phyloP scores from a whole-genome alignment of 495 filamentous ascomycete species.

The Aspergillus bridgeri region DNA sequence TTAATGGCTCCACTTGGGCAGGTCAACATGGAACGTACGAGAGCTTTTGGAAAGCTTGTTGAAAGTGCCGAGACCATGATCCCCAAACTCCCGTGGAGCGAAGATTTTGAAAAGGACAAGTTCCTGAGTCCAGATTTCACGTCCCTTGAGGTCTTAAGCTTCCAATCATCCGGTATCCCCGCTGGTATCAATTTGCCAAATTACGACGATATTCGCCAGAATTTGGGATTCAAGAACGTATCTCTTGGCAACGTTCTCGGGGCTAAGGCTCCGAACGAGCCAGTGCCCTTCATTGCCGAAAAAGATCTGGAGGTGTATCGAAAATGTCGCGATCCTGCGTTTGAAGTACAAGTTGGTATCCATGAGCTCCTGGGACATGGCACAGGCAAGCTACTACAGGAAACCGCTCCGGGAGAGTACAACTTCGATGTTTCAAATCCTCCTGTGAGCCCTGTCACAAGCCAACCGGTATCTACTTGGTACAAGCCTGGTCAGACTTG shows the following conservation, averaged over 20 bases:
- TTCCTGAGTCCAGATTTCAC: constrained; percentile 96
- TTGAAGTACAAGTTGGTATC: constrained; percentile 92
- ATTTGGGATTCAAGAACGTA: constrained; percentile 97
- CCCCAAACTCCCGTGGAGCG: constrained; percentile 80
- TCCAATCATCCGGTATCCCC: constrained; percentile 78
- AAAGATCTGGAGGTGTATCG: constrained; percentile 73
- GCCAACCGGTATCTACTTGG: constrained; percentile 74
- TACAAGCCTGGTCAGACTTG: constrained; percentile 95
- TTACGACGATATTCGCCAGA: constrained; percentile 91
- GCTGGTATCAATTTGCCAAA: constrained; percentile 81
- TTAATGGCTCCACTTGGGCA: constrained; percentile 30
- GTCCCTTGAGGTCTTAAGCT: constrained; percentile 70
- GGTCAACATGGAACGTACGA: constrained; percentile 82
- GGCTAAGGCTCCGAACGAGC: constrained; percentile 85
- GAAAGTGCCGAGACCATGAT: constrained; percentile 77
- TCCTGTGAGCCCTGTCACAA: constrained; percentile 73
- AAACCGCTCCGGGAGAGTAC: constrained; percentile 72
- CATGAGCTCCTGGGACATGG: constrained; percentile 96
- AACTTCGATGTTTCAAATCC: constrained; percentile 84
- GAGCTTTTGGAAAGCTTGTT: constrained; percentile 84
- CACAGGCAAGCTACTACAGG: constrained; percentile 91
- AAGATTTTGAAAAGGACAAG: constrained; percentile 90
- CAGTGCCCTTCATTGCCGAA: constrained; percentile 79
- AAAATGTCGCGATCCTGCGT: constrained; percentile 75
- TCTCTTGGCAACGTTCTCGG: constrained; percentile 85